phyloP scores from a whole-genome alignment of 176 grass and related monocot genomes.

The Typha latifolia region DNA sequence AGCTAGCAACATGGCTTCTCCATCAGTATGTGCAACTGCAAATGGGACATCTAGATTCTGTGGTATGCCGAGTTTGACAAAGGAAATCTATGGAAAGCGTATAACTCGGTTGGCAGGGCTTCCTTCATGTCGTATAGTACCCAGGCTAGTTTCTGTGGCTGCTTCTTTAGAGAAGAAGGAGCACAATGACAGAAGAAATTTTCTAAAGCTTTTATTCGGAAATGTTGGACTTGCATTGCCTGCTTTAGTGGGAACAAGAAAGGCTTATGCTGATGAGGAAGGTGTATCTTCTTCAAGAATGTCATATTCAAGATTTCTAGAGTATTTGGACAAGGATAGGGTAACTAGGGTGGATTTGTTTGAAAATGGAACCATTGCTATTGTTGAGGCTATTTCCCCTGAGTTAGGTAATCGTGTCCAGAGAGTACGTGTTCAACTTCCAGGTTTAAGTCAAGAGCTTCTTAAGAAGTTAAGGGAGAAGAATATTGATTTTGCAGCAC shows the following conservation, averaged over 20 bases:
- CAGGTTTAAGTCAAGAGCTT: conserved; percentile 87
- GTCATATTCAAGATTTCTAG: conserved; percentile 94
- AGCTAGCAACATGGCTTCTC: conserved; percentile 56
- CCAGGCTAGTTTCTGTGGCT: conserved; percentile 41
- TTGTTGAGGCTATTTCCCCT: conserved; percentile 86
- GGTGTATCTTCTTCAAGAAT: conserved; percentile 91
- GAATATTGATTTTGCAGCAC: conserved; percentile 94
- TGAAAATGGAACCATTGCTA: conserved; percentile 88
- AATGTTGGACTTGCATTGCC: conserved; percentile 58
- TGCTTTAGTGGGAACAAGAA: conserved; percentile 41
- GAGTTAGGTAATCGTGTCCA: conserved; percentile 89
- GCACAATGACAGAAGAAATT: conserved; percentile 54
- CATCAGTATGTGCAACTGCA: conserved; percentile 45
- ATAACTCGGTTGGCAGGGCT: conserved; percentile 28
- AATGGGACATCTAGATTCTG: conserved; percentile 23
- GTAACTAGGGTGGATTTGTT: conserved; percentile 93
- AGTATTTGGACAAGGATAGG: conserved; percentile 94
- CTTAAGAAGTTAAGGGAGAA: conserved; percentile 93
- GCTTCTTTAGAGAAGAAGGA: conserved; percentile 58
- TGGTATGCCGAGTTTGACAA: conserved; percentile 2
- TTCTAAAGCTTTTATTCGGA: conserved; percentile 77
- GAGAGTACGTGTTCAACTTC: conserved; percentile 88
- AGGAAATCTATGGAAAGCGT: conserved; percentile 16
- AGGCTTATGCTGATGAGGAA: conserved; percentile 77
- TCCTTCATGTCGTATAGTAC: conserved; percentile 28